Percentiles rank a stretch among this genome's conserved stretches.
These are phyloP conservation scores for Colletotrichum agaves DNA, from an alignment of 2,329 filamentous ascomycete species.

Conservation along the genomic window DNA sequence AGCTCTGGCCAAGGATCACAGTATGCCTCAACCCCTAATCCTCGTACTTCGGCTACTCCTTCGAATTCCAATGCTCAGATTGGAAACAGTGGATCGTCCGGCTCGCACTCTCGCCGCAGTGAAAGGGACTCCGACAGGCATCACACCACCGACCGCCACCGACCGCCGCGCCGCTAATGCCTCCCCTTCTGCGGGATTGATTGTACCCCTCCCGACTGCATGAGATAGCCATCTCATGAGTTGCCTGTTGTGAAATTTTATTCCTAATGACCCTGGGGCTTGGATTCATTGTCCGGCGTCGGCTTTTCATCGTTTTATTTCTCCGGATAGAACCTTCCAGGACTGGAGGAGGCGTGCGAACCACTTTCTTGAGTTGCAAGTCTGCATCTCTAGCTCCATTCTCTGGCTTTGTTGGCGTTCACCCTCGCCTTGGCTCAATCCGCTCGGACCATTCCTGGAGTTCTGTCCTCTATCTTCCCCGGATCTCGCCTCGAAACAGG, in stretches of 20 bases:
- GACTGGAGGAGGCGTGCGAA: slow-evolving; percentile 28
- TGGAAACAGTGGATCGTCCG: slow-evolving; percentile 49
- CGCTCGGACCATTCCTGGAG: slow-evolving; percentile 9
- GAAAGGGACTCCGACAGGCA: slow-evolving; percentile 55
- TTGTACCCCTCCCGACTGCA: slow-evolving; percentile 31
- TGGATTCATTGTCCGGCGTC: slow-evolving; percentile 38
- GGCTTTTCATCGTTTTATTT: slow-evolving; percentile 37
- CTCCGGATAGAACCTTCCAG: slow-evolving; percentile 33
- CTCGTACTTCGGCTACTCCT: slow-evolving; percentile 50
- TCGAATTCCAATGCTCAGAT: slow-evolving; percentile 53
- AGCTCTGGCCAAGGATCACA: slow-evolving; percentile 57
- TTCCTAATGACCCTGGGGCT: slow-evolving; percentile 36
- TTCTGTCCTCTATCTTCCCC: slow-evolving; percentile 16
- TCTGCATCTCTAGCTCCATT: slow-evolving; percentile 37
- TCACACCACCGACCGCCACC: slow-evolving; percentile 52
- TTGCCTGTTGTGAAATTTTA: slow-evolving; percentile 35
- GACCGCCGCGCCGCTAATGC: slow-evolving; percentile 51
- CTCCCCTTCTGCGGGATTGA: slow-evolving; percentile 16
- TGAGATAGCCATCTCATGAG: slow-evolving; percentile 37
- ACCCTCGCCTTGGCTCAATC: slow-evolving; percentile 13
- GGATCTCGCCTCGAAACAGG: slow-evolving; percentile 26
- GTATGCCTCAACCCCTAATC: slow-evolving; percentile 61
- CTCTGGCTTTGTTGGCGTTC: slow-evolving; percentile 32
- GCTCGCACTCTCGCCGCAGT: slow-evolving; percentile 49
- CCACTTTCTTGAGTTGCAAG: slow-evolving; percentile 35